A percentile compares a stretch with the other conserved stretches of the same genome.
Evolutionary conservation across 352 stramenopile genomes (phyloP).

Genomic region (Chrysophaeum taylorii): DNA sequence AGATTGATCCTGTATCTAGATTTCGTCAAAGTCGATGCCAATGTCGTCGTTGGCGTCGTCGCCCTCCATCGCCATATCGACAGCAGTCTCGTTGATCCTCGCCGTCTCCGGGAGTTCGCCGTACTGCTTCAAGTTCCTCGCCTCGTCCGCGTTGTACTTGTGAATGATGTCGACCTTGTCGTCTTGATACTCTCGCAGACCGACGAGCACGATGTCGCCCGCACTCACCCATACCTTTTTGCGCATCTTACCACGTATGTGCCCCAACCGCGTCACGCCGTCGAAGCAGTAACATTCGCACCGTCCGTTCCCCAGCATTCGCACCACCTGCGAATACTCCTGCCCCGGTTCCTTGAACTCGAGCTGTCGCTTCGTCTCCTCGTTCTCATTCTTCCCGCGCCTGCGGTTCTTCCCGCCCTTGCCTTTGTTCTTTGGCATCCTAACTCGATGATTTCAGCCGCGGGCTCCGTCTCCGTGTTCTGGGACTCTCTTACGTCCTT

Average conservation of each 20-base stretch:
- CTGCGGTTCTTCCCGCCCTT: conserved; percentile 96
- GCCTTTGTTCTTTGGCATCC: conserved; percentile 41
- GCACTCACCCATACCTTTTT: conserved; percentile 98
- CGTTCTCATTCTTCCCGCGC: conserved; percentile 93
- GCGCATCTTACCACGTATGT: conserved; percentile 99
- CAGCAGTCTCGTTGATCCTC: conserved; percentile 71
- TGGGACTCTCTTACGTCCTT: too few species aligned
- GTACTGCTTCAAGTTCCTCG: conserved; percentile 97
- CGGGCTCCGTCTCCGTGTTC: too few species aligned
- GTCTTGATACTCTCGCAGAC: conserved; percentile 98
- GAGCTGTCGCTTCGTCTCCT: conserved; percentile 97
- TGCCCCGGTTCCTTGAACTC: conserved; percentile 99
- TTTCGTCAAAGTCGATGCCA: conserved; percentile 72
- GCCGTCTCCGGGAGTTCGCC: conserved; percentile 93
- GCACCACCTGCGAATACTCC: conserved; percentile 94
- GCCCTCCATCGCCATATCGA: conserved; percentile 73
- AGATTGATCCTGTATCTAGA: too few species aligned
- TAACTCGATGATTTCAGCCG: neutral
- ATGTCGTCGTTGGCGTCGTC: conserved; percentile 68
- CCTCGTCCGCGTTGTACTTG: conserved; percentile 92
- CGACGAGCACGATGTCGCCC: conserved; percentile 97
- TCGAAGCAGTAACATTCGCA: conserved; percentile 98
- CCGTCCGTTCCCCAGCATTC: conserved; percentile 96
- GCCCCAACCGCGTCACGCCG: conserved; percentile 87
- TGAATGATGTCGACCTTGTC: conserved; percentile 98